Base-by-base conservation (phyloP, 169 alveolate genomes). In the Cryptosporidium parvum region DNA sequence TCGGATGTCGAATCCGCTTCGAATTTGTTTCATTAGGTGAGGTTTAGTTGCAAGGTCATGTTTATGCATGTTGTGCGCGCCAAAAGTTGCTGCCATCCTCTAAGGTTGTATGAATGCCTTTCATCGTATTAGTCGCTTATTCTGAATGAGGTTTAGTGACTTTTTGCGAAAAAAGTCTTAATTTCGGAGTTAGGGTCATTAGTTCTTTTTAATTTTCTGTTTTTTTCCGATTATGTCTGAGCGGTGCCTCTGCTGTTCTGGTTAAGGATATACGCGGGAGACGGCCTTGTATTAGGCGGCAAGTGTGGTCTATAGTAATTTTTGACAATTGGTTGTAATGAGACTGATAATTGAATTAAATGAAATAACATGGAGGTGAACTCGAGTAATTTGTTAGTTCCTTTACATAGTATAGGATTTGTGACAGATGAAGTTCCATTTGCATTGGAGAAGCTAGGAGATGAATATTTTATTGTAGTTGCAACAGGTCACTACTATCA, bases 341-440 rank as follows among this genome's bases (percentile, higher is more conserved):
- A 70, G 73, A 31, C 18, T n/a, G 3, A 16, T 14, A 0, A 48
- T 48, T 48, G 23, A 48, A 48, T 42, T 26, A 18, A 62, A 65
- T 37, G 65, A 61, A 21, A 58, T 23, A 35, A 44, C 39, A 26
- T 62, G 89, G 53, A 67, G n/a, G 53, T 21, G 10, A 67, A 23
- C 21, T 80, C 89, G 37, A 80, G 89, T 9, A 80, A 80, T 80
- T 42, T 80, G 68, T 80, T 80, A 37, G 59, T 65, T n/a, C 89
- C 89, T 9, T 45, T 80, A 23, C 89, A 80, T 80, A 80, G 80
- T 0, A 65, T 80, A 29, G 89, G 89, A 18, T 80, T 62, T 23
- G 75, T 80, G 18, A 80, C 75, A 1, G 89, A 80, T 65, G 75
- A 80, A 18, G 62, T 59, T 21, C 80, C 75, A 3, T 80, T 80